Base-by-base conservation (phyloP, 306 rosid species). In the Prunus fruticosa region DNA sequence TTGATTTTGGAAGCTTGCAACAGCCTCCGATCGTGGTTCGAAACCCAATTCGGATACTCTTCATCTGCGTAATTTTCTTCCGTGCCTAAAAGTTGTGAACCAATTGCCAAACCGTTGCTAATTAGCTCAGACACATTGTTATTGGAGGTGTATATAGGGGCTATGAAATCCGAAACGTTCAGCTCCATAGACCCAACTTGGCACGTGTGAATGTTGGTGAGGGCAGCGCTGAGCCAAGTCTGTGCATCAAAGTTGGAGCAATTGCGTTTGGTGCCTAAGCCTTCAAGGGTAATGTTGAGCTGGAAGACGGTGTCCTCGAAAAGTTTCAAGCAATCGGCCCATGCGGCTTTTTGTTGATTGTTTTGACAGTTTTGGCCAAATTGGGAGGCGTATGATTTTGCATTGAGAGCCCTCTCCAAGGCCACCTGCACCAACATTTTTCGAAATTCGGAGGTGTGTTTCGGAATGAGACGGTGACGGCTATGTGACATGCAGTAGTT, bases 211-310 rank as follows among this genome's bases (percentile, higher is more conserved):
- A 92, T 75, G 91, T 88, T 89, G 2, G 98, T 94, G 10, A 88
- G 88, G n/a, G 98, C 91, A 0, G 98, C 81, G 81, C 98, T 94
- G 0, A 94, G 91, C 98, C 98, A 94, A 0, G 97, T 94, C 50
- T 94, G 98, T 1, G 93, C 92, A 27, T 94, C 98, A 12, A 89
- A 83, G 2, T 72, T 60, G 16, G 97, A 82, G 72, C 89, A 86
- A 19, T 62, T 32, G 8, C 2, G 68, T 1, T 32, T 54, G 45
- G 23, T 5, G 20, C 43, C 63, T 9, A 90, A 74, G 34, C 91
- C 87, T 2, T 57, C 15, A 1, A 87, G 79, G 22, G 97, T 92
- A 2, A 86, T 87, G 81, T 92, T 90, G 1, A 94, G 86, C 27
- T 91, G 91, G 70, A 53, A 66, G 8, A 92, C 71, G 2, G 95